Evolutionary conservation across 345 rosid species (phyloP).

Genomic region (Lumnitzera littorea): DNA sequence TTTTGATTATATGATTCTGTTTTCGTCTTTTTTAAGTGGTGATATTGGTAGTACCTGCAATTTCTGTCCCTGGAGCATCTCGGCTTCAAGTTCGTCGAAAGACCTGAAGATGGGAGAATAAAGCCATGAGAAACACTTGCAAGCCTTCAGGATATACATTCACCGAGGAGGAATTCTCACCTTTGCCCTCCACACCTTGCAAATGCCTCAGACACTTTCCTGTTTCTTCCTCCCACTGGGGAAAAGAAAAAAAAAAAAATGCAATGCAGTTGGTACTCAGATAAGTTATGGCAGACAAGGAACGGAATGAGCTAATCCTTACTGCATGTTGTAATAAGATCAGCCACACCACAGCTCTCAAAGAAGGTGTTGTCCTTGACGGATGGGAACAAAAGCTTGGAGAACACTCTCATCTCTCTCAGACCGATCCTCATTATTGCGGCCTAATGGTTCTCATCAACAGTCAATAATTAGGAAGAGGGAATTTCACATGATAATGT

Average conservation of each 20-base stretch:
- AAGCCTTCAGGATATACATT: neutral
- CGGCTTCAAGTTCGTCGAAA: slow-evolving; percentile 95
- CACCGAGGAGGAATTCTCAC: slow-evolving; percentile 23
- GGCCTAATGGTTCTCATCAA: slow-evolving; percentile 37
- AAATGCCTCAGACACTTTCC: slow-evolving; percentile 88
- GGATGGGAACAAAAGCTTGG: slow-evolving; percentile 74
- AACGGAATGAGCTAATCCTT: slow-evolving; percentile 23
- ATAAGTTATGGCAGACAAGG: slow-evolving; percentile 1
- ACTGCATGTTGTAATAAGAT: slow-evolving; percentile 90
- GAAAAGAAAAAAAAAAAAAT: slow-evolving; percentile 9
- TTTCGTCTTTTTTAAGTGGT: neutral
- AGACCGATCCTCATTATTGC: slow-evolving; percentile 97
- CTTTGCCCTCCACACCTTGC: slow-evolving; percentile 76
- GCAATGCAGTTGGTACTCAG: slow-evolving; percentile 1
- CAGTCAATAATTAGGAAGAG: slow-evolving; percentile 7
- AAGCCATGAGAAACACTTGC: neutral
- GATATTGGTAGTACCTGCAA: slow-evolving; percentile 55
- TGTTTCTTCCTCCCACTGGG: slow-evolving; percentile 86
- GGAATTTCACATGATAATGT: neutral
- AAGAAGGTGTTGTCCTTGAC: slow-evolving; percentile 84
- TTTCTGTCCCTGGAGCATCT: slow-evolving; percentile 91
- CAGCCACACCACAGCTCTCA: slow-evolving; percentile 97
- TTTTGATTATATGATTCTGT: neutral
- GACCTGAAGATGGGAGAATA: slow-evolving; percentile 36
- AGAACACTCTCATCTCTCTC: slow-evolving; percentile 87